Base-by-base conservation (phyloP, 805 yeast species). In the Wickerhamiella vanderwaltii region DNA sequence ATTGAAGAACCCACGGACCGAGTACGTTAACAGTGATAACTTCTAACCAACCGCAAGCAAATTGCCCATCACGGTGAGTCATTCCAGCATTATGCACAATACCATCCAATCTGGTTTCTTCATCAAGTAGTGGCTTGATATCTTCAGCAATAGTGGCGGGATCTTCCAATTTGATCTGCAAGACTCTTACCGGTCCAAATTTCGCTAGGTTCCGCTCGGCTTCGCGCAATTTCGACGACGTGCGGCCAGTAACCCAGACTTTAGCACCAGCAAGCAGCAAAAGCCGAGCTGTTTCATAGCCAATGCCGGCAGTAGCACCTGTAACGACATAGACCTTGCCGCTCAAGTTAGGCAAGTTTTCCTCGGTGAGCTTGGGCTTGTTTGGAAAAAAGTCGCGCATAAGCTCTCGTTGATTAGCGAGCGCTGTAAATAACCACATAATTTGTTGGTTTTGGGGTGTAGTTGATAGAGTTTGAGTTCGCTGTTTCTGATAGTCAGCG, bases 1-100 rank as follows among this genome's bases (percentile, higher is more conserved):
- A 55, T 44, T 68, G 65, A 17, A 72, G 52, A 17, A 70, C 49
- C 33, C 62, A 67, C 23, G 69, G 71, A 3, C 69, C 73, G 6
- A 73, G 46, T 5, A 53, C 65, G 49, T 71, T 72, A 40, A 69
- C 60, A 40, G 66, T 70, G 18, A 64, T 41, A 38, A 70, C 72
- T 41, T 60, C 65, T 15, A 48, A 40, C 6, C 29, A 29, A 3
- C 46, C 48, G 38, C 37, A 41, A 2, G 46, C n/a, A 9, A 38
- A 23, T 29, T 46, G 41, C 34, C 41, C 43, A 5, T 52, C 53
- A n/a, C 47, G 43, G 43, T 45, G 48, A 31, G 46, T 51, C 34
- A 46, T 49, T 13, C 54, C 56, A 5, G 56, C 56, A 51, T 68
- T 68, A 41, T 62, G 58, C 26, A 67, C 51, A 18, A 63, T 55